Evolutionary conservation across 768 basidiomycete genomes (phyloP), one percentile per base, ranked within the genome.

Genomic region (Termitomyces sp.): DNA sequence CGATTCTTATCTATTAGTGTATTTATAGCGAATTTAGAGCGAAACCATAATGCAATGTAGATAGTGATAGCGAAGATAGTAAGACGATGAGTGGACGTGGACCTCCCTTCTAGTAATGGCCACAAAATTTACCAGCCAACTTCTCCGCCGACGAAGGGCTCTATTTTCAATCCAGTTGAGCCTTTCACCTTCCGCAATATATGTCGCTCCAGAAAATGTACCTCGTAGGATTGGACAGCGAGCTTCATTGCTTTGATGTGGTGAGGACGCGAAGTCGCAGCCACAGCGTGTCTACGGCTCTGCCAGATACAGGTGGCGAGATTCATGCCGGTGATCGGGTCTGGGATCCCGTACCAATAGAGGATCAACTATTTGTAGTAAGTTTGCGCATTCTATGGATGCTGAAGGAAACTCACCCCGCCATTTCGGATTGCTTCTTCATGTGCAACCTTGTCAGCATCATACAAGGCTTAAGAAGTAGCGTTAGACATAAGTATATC

Each of bases 241-340:
- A 96, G 82, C 59, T 77, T 82, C 86, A 92, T 92, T 2, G 95
- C 96, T 38, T 79, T 79, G 54, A 88, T 80, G 65, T 98, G 96
- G 56, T 88, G 80, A 14, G 92, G 92, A 6, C 86, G 81, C 0
- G 84, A 82, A 62, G 85, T 92, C 0, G 95, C 95, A 4, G 84
- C 85, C 27, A 86, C 73, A 4, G 95, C 96, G 59, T 94, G 89
- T 62, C 81, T 81, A 6, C 95, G 85, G 41, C 89, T 92, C 72
- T 90, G 87, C 95, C 96, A 98, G 41, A 98, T 88, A 74, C 95
- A 98, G 17, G 95, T 97, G 8, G 95, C 94, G 53, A 97, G 83
- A 70, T 98, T 98, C 72, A 90, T 77, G 1, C 93, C 86, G 0
- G 90, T 89, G 37, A 77, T 68, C 48, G 80, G 79, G 62, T 91